phyloP scores from a whole-genome alignment of 2,329 filamentous ascomycete species.

The Claviceps monticola region DNA sequence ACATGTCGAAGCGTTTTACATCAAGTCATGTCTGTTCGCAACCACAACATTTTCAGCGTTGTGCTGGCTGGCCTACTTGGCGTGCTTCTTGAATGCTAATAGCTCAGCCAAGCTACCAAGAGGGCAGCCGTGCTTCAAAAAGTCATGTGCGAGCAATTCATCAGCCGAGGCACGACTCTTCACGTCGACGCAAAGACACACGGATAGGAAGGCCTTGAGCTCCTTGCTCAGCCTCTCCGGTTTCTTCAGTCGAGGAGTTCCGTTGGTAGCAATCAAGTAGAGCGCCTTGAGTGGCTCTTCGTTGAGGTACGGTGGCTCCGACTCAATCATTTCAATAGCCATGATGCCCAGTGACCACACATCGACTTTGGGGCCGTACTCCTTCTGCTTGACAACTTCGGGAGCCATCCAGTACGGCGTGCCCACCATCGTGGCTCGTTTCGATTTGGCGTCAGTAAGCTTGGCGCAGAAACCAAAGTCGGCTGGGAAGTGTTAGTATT shows the following conservation, averaged over 20 bases:
- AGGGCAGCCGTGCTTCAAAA: constrained; percentile 82
- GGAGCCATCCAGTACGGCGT: constrained; percentile 99
- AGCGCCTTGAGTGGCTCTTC: constrained; percentile 95
- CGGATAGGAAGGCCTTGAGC: constrained; percentile 90
- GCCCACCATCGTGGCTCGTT: constrained; percentile 97
- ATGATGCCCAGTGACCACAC: constrained; percentile 99
- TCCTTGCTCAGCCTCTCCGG: constrained; percentile 96
- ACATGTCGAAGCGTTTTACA: neutral
- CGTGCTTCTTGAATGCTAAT: constrained; percentile 70
- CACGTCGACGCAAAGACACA: constrained; percentile 93
- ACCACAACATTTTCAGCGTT: neutral
- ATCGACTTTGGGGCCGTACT: constrained; percentile 95
- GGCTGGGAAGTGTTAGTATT: constrained; percentile 40
- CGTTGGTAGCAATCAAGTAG: constrained; percentile 95
- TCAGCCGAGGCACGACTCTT: constrained; percentile 84
- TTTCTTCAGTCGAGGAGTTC: constrained; percentile 92
- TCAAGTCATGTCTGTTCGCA: neutral
- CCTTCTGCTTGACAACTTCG: constrained; percentile 98
- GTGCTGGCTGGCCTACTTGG: constrained; percentile 32
- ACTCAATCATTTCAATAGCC: constrained; percentile 99
- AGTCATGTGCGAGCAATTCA: constrained; percentile 84
- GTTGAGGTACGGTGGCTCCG: constrained; percentile 93
- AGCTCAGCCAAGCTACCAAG: constrained; percentile 73
- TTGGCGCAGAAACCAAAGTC: constrained; percentile 99
- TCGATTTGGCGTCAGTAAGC: constrained; percentile 89